Percentiles rank a stretch among this genome's conserved stretches.
These are phyloP conservation scores for Diaporthe nobilis DNA, from an alignment of 2,329 filamentous ascomycete species.

Conservation along the genomic window DNA sequence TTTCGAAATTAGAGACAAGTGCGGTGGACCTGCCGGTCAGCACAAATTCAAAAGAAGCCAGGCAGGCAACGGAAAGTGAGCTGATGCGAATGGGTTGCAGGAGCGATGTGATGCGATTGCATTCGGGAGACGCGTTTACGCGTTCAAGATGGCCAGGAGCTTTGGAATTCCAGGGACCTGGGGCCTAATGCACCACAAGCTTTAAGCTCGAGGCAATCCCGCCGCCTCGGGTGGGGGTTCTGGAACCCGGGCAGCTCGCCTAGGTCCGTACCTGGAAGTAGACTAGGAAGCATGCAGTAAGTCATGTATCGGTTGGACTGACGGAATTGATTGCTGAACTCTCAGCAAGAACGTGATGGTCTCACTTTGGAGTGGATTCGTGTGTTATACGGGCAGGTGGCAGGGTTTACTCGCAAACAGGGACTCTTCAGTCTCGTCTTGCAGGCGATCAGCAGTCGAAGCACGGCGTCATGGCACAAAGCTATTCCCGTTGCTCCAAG, in stretches of 20 bases:
- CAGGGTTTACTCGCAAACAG: neutral
- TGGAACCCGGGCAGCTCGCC: neutral
- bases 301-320: neutral
- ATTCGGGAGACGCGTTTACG: constrained; percentile 22
- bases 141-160: neutral
- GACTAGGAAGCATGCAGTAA: neutral
- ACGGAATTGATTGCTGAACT: neutral
- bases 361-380: neutral
- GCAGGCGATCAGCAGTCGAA: constrained; percentile 7
- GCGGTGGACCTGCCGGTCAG: neutral
- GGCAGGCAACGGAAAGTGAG: constrained; percentile 2
- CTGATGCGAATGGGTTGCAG: constrained; percentile 3
- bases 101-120: constrained; percentile 24
- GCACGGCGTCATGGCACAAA: neutral
- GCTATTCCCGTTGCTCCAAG: constrained; percentile 15
- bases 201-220: constrained; percentile 28
- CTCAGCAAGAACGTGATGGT: neutral
- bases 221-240: constrained; percentile 6
- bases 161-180: constrained; percentile 22
- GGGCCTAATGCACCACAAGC: constrained; percentile 16
- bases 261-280: neutral
- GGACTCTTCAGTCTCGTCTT: neutral
- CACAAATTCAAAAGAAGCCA: neutral
- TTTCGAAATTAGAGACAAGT: neutral
- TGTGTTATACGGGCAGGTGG: neutral